Evolutionary conservation across 1,284 basidiomycete species (phyloP), one percentile per base, ranked within the genome.

Genomic region (Salmacisia buchloeana): DNA sequence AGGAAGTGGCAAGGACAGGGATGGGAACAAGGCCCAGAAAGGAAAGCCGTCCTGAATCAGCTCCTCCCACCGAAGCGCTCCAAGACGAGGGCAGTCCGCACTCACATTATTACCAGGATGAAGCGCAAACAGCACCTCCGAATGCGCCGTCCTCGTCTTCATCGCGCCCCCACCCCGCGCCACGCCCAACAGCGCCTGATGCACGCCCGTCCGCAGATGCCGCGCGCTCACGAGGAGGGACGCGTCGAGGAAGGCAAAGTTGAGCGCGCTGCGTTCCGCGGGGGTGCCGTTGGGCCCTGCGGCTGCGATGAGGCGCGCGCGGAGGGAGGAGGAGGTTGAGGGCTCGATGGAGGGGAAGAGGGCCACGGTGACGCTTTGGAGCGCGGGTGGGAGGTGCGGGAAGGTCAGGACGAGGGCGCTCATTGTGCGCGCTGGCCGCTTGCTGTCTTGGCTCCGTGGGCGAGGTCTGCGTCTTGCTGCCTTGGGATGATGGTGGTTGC

Each of bases 231-330:
- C 65, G n/a, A 69, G 43, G 59, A 56, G 63, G 27, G 66, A 68
- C 23, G 70, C 66, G 25, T 72, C 70, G 49, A 72, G 45, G 41
- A 72, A 72, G 3, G 70, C 70, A 58, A 68, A 72, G 45, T 72
- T 67, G n/a, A 69, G 61, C 34, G 45, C 61, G 0, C 60, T 52
- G 0, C 68, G 36, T 34, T 72, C 70, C 1, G 27, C 56, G 49
- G 49, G 49, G 31, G 49, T 31, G 10, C 27, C 49, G 10, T 9
- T 15, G 1, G 49, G 27, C n/a, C n/a, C n/a, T n/a, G n/a, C n/a
- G 29, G 29, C 29, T 27, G 49, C 25, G 13, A 54, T 31, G 9
- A 54, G 49, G 6, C 29, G 25, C 7, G 25, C n/a, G 3, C 49
- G 49, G 27, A 54, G 49, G 10, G 49, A 27, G 4, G 49, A 33